Percentiles rank a stretch among this genome's conserved stretches.
These are phyloP conservation scores for Chloromonas sp. DNA, from an alignment of 163 green algal genomes.

Conservation along the genomic window DNA sequence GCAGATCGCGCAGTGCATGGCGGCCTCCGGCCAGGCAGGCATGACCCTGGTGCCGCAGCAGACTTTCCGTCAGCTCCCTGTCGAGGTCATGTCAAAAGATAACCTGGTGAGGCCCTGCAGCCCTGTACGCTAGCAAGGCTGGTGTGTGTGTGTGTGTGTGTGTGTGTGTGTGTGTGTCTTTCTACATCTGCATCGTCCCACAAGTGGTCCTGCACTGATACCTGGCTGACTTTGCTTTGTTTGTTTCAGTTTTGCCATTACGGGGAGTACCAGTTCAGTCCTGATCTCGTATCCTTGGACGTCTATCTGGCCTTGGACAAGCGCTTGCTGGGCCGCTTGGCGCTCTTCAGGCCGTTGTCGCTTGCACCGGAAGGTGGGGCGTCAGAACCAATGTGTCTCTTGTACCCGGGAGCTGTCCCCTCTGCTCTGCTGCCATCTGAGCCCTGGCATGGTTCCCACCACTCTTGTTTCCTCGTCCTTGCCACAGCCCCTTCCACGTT, in stretches of 20 bases:
- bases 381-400: neutral
- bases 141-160: neutral
- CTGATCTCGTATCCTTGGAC: constrained; percentile 23
- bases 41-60: constrained; percentile 31
- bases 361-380: neutral
- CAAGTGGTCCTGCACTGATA: neutral
- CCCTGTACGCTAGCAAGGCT: neutral
- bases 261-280: constrained; percentile 26
- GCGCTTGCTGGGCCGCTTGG: constrained; percentile 12
- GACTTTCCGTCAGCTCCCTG: constrained; percentile 30
- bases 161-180: neutral
- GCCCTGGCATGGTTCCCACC: neutral
- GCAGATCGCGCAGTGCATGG: constrained; percentile 11
- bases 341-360: constrained; percentile 14
- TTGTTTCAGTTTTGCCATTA: constrained; percentile 29
- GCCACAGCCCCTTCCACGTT: no score
- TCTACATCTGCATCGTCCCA: no score
- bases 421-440: constrained; percentile 2
- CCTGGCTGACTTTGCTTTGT: neutral
- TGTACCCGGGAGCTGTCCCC: neutral
- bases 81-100: constrained; percentile 25
- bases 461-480: no score
- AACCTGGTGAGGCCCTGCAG: constrained; percentile 16
- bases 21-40: constrained; percentile 19
- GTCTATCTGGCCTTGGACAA: constrained; percentile 30